Percentiles rank a stretch among this genome's conserved stretches.
These are phyloP conservation scores for Beta lomatogona DNA, from an alignment of 179 eudicot species.

Conservation along the genomic window DNA sequence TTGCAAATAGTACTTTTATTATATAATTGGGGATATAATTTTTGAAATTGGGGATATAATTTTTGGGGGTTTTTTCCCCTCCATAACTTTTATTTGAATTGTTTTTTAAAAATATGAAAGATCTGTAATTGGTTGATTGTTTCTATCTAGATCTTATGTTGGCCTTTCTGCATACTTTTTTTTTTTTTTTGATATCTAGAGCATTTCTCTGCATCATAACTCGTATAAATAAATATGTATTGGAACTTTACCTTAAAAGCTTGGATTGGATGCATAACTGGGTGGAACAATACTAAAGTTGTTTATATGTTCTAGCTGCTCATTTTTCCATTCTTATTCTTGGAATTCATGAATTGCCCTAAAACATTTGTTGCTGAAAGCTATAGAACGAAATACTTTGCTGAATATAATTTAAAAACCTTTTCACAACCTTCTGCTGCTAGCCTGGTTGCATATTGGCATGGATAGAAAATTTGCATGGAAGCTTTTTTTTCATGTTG, in stretches of 20 bases:
- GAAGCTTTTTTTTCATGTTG: not conserved
- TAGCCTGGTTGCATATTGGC: not conserved
- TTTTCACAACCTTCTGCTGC: not conserved
- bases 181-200: too few species aligned
- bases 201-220: not conserved
- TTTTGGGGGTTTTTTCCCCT: too few species aligned
- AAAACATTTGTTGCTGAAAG: not conserved
- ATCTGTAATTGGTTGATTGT: not conserved
- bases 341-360: not conserved
- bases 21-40: too few species aligned
- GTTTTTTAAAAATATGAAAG: too few species aligned
- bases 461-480: not conserved
- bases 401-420: not conserved
- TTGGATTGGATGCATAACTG: not conserved
- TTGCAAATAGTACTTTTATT: not conserved
- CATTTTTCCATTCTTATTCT: not conserved
- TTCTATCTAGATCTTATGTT: conserved; percentile 3
- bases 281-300: not conserved
- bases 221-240: not conserved
- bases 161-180: too few species aligned
- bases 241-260: not conserved
- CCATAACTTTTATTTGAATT: too few species aligned
- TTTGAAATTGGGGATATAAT: too few species aligned
- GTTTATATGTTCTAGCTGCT: not conserved
- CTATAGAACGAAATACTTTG: not conserved